A percentile compares a stretch with the other conserved stretches of the same genome.
Conservation (phyloP, 2,329 filamentous ascomycete species). For the Nigrograna mackinnonii region DNA sequence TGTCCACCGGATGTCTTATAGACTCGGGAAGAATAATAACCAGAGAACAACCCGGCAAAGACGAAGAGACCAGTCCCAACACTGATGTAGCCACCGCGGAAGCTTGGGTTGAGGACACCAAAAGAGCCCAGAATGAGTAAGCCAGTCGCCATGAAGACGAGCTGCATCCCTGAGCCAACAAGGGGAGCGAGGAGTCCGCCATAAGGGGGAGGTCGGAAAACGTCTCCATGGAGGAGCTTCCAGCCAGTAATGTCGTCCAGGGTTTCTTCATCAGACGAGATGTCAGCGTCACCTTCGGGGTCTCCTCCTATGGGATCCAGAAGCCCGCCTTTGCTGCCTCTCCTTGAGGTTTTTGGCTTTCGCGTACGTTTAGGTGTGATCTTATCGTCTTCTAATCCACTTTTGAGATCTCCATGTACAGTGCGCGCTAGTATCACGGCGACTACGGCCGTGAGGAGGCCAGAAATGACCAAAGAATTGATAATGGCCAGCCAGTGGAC, state of each 20-base stretch:
- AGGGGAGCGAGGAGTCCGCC: constrained; percentile 78
- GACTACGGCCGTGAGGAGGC: constrained; percentile 76
- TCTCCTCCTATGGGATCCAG: constrained; percentile 63
- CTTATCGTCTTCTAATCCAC: constrained; percentile 68
- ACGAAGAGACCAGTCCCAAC: constrained; percentile 83
- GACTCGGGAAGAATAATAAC: constrained; percentile 82
- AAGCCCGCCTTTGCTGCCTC: constrained; percentile 59
- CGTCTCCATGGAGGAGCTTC: constrained; percentile 87
- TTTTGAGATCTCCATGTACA: constrained; percentile 77
- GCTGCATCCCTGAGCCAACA: constrained; percentile 83
- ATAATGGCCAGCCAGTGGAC: constrained; percentile 89
- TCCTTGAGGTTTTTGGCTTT: constrained; percentile 48
- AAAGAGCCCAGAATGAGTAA: constrained; percentile 74
- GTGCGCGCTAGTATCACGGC: constrained; percentile 81
- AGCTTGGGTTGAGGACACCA: constrained; percentile 81
- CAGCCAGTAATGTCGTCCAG: constrained; percentile 83
- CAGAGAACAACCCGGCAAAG: constrained; percentile 81
- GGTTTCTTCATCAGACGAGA: constrained; percentile 70
- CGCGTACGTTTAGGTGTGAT: constrained; percentile 54
- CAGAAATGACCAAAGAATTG: constrained; percentile 84
- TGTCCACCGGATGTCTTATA: constrained; percentile 82
- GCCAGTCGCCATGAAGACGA: constrained; percentile 79
- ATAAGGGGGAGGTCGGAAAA: constrained; percentile 74
- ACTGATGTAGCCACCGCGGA: constrained; percentile 86
- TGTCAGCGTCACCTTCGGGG: constrained; percentile 58